Conservation (phyloP, 495 filamentous ascomycete species). For the Hypoxylon fuscum region DNA sequence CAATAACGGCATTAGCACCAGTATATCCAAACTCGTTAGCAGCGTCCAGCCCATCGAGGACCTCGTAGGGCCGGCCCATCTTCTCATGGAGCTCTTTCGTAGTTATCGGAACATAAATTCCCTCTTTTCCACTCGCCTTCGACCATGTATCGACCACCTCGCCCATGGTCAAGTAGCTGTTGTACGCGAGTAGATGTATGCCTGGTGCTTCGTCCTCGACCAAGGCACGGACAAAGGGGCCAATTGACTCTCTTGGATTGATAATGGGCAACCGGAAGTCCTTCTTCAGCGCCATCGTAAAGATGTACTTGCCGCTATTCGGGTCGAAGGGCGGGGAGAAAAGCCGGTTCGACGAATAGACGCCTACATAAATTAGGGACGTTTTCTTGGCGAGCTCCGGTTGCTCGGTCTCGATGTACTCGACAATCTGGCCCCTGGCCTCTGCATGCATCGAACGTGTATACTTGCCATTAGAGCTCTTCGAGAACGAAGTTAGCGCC, state of each 20-base stretch:
- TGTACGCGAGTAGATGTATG: constrained; percentile 54
- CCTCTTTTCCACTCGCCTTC: constrained; percentile 46
- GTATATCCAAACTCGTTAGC: constrained; percentile 54
- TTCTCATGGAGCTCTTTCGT: constrained; percentile 46
- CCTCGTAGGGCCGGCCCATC: constrained; percentile 50
- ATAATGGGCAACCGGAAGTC: constrained; percentile 52
- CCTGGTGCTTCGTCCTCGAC: constrained; percentile 51
- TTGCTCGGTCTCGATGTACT: constrained; percentile 50
- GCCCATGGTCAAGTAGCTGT: constrained; percentile 46
- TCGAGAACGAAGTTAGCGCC: constrained; percentile 45
- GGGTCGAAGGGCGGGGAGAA: background rate
- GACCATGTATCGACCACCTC: constrained; percentile 47
- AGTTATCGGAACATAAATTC: constrained; percentile 39
- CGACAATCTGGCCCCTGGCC: constrained; percentile 48
- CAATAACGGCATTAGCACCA: constrained; percentile 46
- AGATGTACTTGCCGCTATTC: background rate
- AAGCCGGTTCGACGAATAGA: background rate
- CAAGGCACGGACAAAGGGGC: constrained; percentile 54
- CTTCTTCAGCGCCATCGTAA: constrained; percentile 36
- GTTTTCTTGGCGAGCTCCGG: constrained; percentile 7
- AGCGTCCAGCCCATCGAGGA: constrained; percentile 46
- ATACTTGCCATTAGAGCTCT: constrained; percentile 51
- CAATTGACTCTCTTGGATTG: constrained; percentile 49
- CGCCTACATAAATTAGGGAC: background rate
- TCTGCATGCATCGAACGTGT: constrained; percentile 50